Evolutionary conservation across 2,329 filamentous ascomycete species (phyloP).

Genomic region (Geoglossum cookeanum): DNA sequence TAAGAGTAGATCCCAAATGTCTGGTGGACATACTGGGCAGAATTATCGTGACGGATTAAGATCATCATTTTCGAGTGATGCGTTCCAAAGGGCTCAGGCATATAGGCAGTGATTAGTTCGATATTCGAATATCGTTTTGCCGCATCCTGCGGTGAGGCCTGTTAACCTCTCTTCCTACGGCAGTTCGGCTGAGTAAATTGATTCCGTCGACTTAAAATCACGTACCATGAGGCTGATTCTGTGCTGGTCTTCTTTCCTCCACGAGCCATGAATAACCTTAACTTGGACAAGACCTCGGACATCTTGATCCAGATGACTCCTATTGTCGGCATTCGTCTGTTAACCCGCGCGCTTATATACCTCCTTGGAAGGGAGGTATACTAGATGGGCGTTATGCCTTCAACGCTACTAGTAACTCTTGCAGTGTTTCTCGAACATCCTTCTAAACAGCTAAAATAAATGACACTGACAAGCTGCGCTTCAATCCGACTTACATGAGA

Average conservation of each 20-base stretch:
- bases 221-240: conserved; percentile 36
- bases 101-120: conserved; percentile 50
- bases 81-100: conserved; percentile 72
- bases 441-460: too few relatives aligned
- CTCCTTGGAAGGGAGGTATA: background rate
- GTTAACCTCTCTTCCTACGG: background rate
- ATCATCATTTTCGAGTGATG: conserved; percentile 80
- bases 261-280: conserved; percentile 43
- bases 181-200: background rate
- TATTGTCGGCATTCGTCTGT: conserved; percentile 5
- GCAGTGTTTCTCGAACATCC: too few relatives aligned
- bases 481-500: conserved; percentile 27
- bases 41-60: conserved; percentile 58
- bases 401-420: too few relatives aligned
- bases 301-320: conserved; percentile 35
- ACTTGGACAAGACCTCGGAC: conserved; percentile 32
- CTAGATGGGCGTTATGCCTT: too few relatives aligned
- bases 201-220: background rate
- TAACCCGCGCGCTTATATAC: background rate
- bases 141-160: conserved; percentile 29
- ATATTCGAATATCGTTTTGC: conserved; percentile 47
- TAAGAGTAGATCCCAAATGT: background rate
- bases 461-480: background rate
- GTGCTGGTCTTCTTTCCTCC: conserved; percentile 46
- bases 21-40: conserved; percentile 35